A percentile compares a stretch with the other conserved stretches of the same genome.
Evolutionary conservation across 2,329 filamentous ascomycete species (phyloP).

Genomic region (Microascus cirrosus): DNA sequence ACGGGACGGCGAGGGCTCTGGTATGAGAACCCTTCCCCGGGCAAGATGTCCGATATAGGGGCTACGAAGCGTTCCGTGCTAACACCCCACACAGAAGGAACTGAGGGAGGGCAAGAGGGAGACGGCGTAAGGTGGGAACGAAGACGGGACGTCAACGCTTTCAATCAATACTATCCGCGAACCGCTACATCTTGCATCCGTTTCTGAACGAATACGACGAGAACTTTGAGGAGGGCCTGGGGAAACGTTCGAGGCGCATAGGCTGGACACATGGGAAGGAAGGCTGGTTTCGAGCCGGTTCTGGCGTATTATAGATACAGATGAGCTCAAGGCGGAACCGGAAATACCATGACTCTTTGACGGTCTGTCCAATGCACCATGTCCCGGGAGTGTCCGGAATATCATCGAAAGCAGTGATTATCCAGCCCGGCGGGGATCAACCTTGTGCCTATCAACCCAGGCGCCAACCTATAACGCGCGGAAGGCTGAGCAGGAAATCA

Average conservation of each 20-base stretch:
- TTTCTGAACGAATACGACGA: constrained; percentile 1
- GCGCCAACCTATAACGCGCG: not conserved
- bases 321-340: not conserved
- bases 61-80: constrained; percentile 11
- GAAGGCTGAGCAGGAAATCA: not conserved
- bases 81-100: constrained; percentile 65
- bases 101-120: constrained; percentile 93
- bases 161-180: not conserved
- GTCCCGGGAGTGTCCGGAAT: not conserved
- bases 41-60: not conserved
- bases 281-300: constrained; percentile 1
- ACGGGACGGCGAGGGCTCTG: constrained; percentile 96
- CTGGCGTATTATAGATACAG: constrained; percentile 4
- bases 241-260: constrained; percentile 1
- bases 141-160: not conserved
- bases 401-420: not conserved
- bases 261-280: constrained; percentile 5
- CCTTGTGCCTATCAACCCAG: not conserved
- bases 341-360: constrained; percentile 4
- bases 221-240: not conserved
- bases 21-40: constrained; percentile 44
- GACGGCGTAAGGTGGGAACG: constrained; percentile 48
- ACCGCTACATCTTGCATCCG: not conserved
- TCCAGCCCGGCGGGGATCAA: not conserved
- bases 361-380: constrained; percentile 3